A percentile compares a stretch with the other conserved stretches of the same genome.
phyloP scores from a whole-genome alignment of 169 alveolate genomes.

The Plasmodium inui region DNA sequence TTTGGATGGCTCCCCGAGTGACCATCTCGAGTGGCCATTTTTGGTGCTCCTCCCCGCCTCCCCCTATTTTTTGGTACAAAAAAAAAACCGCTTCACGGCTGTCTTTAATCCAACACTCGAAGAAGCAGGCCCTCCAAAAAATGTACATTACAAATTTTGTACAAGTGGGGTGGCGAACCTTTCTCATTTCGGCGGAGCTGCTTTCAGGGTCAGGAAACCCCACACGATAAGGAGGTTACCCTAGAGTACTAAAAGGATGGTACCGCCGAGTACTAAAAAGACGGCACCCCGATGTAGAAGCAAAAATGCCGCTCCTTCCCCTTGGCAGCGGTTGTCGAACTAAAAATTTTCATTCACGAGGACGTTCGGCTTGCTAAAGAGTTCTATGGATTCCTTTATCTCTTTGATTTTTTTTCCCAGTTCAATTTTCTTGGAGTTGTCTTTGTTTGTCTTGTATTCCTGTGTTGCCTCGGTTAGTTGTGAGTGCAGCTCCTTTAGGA shows the following conservation, averaged over 20 bases:
- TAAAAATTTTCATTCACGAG: slow-evolving; percentile 40
- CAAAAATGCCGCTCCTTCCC: not conserved
- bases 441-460: slow-evolving; percentile 57
- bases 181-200: not conserved
- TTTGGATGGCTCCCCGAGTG: not conserved
- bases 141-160: not conserved
- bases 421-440: slow-evolving; percentile 21
- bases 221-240: not conserved
- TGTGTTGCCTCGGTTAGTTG: slow-evolving; percentile 43
- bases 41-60: not conserved
- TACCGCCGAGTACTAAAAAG: not conserved
- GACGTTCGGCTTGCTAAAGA: slow-evolving; percentile 49
- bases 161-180: not conserved
- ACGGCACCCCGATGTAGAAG: too few species aligned
- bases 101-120: not conserved
- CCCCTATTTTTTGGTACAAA: not conserved
- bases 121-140: not conserved
- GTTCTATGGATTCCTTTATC: slow-evolving; percentile 42
- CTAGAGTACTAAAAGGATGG: not conserved
- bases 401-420: slow-evolving; percentile 60
- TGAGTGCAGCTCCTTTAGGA: slow-evolving; percentile 49
- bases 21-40: not conserved
- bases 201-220: not conserved
- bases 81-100: not conserved
- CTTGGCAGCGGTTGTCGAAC: not conserved